A percentile compares a stretch with the other conserved stretches of the same genome.
Evolutionary conservation across 148 eudicot species (phyloP).

Genomic region (Amaranthus cruentus): DNA sequence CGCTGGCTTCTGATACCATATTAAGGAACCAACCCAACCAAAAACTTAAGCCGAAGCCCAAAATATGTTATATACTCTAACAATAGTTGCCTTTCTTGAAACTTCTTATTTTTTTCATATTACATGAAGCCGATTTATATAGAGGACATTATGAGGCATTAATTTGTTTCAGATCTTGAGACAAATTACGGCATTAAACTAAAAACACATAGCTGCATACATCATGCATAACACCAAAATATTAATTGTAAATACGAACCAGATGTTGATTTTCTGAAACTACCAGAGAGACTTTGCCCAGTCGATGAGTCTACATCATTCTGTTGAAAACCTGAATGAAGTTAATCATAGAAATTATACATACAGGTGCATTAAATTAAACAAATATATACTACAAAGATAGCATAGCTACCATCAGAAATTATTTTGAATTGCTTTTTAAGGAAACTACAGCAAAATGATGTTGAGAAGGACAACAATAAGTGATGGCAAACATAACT

Average conservation of each 20-base stretch:
- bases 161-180: neutral
- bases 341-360: conserved; percentile 29
- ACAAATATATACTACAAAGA: neutral
- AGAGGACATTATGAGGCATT: neutral
- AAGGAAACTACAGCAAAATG: neutral
- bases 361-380: conserved; percentile 14
- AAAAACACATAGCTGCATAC: neutral
- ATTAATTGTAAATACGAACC: conserved; percentile 31
- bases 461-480: neutral
- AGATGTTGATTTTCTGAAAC: conserved; percentile 53
- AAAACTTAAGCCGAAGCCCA: too few relatives aligned
- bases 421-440: neutral
- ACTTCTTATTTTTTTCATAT: neutral
- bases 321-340: conserved; percentile 50
- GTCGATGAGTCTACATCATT: conserved; percentile 43
- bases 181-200: neutral
- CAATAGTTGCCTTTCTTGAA: neutral
- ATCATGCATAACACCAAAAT: conserved; percentile 6
- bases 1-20: too few relatives aligned
- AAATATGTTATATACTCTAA: too few relatives aligned
- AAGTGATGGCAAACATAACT: neutral
- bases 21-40: too few relatives aligned
- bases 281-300: conserved; percentile 49
- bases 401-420: neutral
- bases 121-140: neutral